Conservation (phyloP, 495 filamentous ascomycete genomes). For the Terfezia boudieri region DNA sequence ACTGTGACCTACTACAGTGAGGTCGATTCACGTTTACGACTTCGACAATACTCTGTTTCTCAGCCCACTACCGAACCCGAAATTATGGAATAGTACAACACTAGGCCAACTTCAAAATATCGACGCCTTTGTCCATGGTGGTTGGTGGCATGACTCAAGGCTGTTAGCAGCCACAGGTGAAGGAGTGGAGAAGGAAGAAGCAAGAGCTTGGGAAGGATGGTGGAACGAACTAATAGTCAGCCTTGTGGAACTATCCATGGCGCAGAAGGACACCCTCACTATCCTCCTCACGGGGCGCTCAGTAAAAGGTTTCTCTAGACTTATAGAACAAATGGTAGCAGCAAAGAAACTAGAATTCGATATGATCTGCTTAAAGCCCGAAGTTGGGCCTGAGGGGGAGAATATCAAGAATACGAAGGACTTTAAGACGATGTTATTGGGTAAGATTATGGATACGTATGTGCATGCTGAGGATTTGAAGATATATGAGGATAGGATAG, state of each 20-base stretch:
- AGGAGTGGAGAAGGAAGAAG: constrained; percentile 63
- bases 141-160: constrained; percentile 90
- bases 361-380: constrained; percentile 71
- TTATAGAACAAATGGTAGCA: constrained; percentile 62
- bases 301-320: constrained; percentile 48
- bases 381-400: constrained; percentile 53
- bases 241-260: constrained; percentile 57
- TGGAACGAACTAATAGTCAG: constrained; percentile 91
- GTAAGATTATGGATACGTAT: constrained; percentile 66
- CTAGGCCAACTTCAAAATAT: constrained; percentile 52
- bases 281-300: constrained; percentile 78
- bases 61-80: constrained; percentile 69
- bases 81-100: constrained; percentile 60
- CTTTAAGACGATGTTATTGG: constrained; percentile 71
- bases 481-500: constrained; percentile 40
- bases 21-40: constrained; percentile 80
- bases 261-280: constrained; percentile 68
- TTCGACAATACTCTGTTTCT: constrained; percentile 96
- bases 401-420: constrained; percentile 54
- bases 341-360: constrained; percentile 71
- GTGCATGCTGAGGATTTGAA: constrained; percentile 56
- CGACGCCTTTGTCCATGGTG: constrained; percentile 59
- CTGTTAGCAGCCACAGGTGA: constrained; percentile 74
- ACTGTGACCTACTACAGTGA: constrained; percentile 27
- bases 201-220: constrained; percentile 72